Conservation (phyloP, 768 basidiomycete species). For the Auriscalpium vulgare region DNA sequence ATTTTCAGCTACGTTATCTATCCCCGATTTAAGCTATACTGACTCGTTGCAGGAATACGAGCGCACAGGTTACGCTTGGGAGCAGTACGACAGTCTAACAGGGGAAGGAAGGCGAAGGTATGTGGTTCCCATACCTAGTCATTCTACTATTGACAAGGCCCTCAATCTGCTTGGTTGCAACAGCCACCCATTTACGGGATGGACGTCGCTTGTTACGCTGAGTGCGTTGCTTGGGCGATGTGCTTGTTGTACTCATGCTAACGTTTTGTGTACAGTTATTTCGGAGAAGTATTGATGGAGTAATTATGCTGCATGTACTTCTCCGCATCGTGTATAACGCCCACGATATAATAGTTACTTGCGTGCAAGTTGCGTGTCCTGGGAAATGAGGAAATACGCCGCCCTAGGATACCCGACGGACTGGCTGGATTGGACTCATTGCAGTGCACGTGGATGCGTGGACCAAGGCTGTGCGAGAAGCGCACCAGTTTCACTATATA, state of each 20-base stretch:
- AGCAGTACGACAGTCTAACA: constrained; percentile 83
- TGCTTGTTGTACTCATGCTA: constrained; percentile 2
- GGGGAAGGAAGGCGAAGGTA: constrained; percentile 85
- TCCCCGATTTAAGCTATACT: background rate
- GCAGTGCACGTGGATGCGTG: background rate
- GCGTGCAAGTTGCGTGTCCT: too few species aligned
- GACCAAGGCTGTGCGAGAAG: background rate
- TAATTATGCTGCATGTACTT: background rate
- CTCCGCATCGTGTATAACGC: background rate
- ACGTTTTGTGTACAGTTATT: constrained; percentile 36
- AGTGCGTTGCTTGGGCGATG: constrained; percentile 47
- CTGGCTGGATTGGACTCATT: background rate
- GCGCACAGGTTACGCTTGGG: constrained; percentile 93
- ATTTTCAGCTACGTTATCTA: constrained; percentile 6
- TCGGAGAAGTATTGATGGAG: constrained; percentile 54
- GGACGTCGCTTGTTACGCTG: constrained; percentile 84
- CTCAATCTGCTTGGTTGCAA: constrained; percentile 4
- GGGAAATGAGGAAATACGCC: background rate
- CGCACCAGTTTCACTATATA: background rate
- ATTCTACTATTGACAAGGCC: constrained; percentile 1
- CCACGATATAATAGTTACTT: background rate
- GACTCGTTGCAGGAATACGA: constrained; percentile 63
- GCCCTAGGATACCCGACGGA: background rate
- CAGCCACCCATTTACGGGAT: constrained; percentile 95
- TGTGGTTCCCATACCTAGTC: constrained; percentile 11